Conservation (phyloP, 2,329 filamentous ascomycete species). For the Onygena corvina region DNA sequence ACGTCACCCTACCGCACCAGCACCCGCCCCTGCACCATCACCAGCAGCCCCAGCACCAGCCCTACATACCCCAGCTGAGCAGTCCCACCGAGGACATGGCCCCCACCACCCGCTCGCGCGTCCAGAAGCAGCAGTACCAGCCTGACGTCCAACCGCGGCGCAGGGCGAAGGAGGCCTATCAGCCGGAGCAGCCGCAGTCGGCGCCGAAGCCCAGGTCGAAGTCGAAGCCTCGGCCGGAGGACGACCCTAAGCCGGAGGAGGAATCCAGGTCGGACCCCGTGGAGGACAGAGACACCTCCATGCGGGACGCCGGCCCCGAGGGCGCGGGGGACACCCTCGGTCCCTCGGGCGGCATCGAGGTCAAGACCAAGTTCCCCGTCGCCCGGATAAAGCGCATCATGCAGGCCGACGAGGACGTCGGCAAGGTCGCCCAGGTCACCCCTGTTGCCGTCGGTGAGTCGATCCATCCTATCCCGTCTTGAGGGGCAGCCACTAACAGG, state of each 20-base stretch:
- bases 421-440: slow-evolving; percentile 95
- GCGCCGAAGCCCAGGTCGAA: not conserved
- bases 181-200: not conserved
- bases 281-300: too few relatives aligned
- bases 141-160: too few relatives aligned
- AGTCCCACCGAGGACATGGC: slow-evolving; percentile 29
- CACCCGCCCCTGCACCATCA: slow-evolving; percentile 12
- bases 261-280: too few relatives aligned
- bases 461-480: slow-evolving; percentile 6
- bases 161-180: slow-evolving; percentile 7
- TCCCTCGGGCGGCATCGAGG: slow-evolving; percentile 49
- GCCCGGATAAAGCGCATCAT: slow-evolving; percentile 98
- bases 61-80: slow-evolving; percentile 18
- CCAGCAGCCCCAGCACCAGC: slow-evolving; percentile 19
- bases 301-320: slow-evolving; percentile 11
- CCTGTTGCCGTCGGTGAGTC: slow-evolving; percentile 72
- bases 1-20: slow-evolving; percentile 21
- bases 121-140: slow-evolving; percentile 17
- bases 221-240: slow-evolving; percentile 17
- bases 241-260: not conserved
- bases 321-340: slow-evolving; percentile 10
- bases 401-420: slow-evolving; percentile 97
- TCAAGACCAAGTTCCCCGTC: slow-evolving; percentile 92
- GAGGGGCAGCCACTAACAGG: not conserved
- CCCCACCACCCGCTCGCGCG: slow-evolving; percentile 29